A percentile compares a stretch with the other conserved stretches of the same genome.
Conservation (phyloP, 306 rosid genomes). For the Lathyrus oleraceus region DNA sequence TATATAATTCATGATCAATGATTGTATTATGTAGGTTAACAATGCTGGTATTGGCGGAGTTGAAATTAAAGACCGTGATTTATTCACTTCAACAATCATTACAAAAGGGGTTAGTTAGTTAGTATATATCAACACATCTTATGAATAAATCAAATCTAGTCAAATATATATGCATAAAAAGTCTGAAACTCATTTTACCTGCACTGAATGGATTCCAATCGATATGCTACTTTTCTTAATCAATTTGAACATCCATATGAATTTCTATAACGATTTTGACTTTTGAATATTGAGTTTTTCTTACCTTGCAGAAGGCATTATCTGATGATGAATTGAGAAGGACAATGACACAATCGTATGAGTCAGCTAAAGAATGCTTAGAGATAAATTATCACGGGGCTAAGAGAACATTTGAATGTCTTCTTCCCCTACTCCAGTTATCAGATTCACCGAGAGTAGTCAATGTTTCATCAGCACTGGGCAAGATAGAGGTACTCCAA, state of each 20-base stretch:
- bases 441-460: constrained; percentile 53
- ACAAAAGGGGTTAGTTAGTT: constrained; percentile 19
- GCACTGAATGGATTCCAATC: too few relatives aligned
- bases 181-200: not conserved
- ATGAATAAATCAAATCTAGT: not conserved
- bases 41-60: constrained; percentile 53
- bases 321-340: constrained; percentile 17
- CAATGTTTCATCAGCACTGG: constrained; percentile 45
- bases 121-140: not conserved
- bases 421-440: constrained; percentile 40
- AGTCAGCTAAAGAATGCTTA: constrained; percentile 51
- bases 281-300: not conserved
- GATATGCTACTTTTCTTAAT: too few relatives aligned
- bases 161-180: not conserved
- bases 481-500: constrained; percentile 41
- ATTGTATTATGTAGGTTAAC: constrained; percentile 56
- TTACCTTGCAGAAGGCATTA: constrained; percentile 25
- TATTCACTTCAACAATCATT: not conserved
- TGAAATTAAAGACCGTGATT: not conserved
- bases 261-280: not conserved
- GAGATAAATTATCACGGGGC: constrained; percentile 44
- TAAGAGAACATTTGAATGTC: constrained; percentile 36
- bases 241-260: too few relatives aligned
- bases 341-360: constrained; percentile 33
- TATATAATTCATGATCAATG: not conserved